These are phyloP conservation scores for Chlorophyllum brunneum DNA, from an alignment of 768 basidiomycete species.

Conservation along the genomic window DNA sequence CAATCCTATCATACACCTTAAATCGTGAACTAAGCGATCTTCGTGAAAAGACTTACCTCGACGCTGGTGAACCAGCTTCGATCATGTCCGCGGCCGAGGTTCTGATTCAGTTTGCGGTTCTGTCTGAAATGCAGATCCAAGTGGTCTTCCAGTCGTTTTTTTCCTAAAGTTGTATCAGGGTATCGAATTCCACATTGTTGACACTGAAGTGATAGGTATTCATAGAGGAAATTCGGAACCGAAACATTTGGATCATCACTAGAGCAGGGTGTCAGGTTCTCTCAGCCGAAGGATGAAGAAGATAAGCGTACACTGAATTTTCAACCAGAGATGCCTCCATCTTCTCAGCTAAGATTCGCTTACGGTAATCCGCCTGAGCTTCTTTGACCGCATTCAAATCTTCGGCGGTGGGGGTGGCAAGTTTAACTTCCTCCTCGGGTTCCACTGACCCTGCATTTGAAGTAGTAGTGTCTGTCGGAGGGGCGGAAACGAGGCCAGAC, in stretches of 20 bases:
- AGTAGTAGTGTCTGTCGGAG: background rate
- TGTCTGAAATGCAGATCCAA: slow-evolving; percentile 96
- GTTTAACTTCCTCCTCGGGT: background rate
- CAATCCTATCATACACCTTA: slow-evolving; percentile 63
- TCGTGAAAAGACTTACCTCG: slow-evolving; percentile 55
- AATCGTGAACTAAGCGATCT: no score
- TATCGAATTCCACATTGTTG: slow-evolving; percentile 93
- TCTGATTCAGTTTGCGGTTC: slow-evolving; percentile 79
- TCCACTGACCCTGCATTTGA: slow-evolving; percentile 17
- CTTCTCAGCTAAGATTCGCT: slow-evolving; percentile 52
- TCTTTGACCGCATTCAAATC: slow-evolving; percentile 30
- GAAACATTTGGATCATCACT: slow-evolving; percentile 61
- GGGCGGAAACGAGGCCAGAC: slow-evolving; percentile 68
- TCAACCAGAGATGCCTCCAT: slow-evolving; percentile 66
- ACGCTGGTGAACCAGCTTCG: slow-evolving; percentile 84
- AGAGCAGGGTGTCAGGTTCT: slow-evolving; percentile 13
- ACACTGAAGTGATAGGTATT: slow-evolving; percentile 77
- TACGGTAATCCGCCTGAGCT: slow-evolving; percentile 54
- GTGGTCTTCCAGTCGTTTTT: slow-evolving; percentile 79
- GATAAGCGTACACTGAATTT: slow-evolving; percentile 58
- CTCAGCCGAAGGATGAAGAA: background rate
- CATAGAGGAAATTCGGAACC: slow-evolving; percentile 66
- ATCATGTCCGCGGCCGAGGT: slow-evolving; percentile 79
- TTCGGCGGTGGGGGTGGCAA: background rate
- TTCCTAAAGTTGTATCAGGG: slow-evolving; percentile 65